Evolutionary conservation across 2,329 filamentous ascomycete genomes (phyloP).

Genomic region (Elsinoe batatas): DNA sequence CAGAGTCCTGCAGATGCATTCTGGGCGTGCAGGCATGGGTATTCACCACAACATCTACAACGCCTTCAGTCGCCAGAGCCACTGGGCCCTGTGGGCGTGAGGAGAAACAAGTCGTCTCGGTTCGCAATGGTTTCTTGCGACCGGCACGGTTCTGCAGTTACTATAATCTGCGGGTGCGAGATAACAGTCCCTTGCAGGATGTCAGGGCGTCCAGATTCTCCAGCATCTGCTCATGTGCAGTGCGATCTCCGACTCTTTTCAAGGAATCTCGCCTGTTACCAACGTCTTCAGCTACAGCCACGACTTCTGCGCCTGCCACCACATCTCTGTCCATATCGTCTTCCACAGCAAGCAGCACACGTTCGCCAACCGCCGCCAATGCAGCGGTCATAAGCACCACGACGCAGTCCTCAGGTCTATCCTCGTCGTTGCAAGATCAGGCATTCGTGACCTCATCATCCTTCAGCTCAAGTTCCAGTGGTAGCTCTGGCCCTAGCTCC

Average conservation of each 20-base stretch:
- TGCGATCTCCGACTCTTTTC: background rate
- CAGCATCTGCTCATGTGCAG: background rate
- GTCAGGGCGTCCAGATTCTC: background rate
- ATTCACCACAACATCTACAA: background rate
- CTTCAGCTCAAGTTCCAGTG: too few species aligned
- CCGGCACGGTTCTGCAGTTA: conserved; percentile 3
- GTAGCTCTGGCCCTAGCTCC: too few species aligned
- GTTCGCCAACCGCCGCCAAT: too few species aligned
- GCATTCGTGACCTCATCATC: too few species aligned
- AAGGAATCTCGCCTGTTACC: background rate
- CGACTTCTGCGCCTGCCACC: background rate
- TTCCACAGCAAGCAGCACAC: background rate
- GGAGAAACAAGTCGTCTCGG: background rate
- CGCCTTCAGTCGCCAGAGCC: background rate
- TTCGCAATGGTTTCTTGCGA: background rate
- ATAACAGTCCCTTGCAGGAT: background rate
- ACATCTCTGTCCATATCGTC: background rate
- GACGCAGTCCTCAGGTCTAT: too few species aligned
- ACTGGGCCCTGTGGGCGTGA: background rate
- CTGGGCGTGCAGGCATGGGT: background rate
- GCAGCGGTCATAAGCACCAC: too few species aligned
- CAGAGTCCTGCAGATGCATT: background rate
- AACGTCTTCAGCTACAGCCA: background rate
- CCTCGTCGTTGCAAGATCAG: too few species aligned
- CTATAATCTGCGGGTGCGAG: background rate